A percentile compares a stretch with the other conserved stretches of the same genome.
Conservation (phyloP, 768 basidiomycete species). For the Boletus tomentosulus region DNA sequence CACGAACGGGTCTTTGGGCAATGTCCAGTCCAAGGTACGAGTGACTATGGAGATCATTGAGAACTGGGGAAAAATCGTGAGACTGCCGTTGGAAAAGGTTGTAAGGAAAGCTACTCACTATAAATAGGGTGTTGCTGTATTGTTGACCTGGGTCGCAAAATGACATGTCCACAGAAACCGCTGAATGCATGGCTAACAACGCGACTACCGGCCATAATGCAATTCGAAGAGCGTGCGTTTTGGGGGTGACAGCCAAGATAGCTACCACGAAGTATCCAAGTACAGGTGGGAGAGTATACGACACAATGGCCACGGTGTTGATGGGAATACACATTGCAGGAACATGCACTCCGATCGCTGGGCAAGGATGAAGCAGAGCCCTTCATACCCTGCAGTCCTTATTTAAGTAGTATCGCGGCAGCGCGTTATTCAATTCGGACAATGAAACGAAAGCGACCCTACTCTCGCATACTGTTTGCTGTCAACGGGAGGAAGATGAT, state of each 20-base stretch:
- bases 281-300: constrained; percentile 38
- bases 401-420: too few relatives aligned
- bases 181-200: constrained; percentile 39
- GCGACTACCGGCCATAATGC: constrained; percentile 44
- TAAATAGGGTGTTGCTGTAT: constrained; percentile 4
- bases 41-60: constrained; percentile 3
- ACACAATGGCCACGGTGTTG: constrained; percentile 25
- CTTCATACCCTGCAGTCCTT: too few relatives aligned
- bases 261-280: constrained; percentile 48
- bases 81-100: too few relatives aligned
- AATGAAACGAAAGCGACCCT: too few relatives aligned
- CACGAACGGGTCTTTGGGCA: neutral
- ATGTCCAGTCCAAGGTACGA: neutral
- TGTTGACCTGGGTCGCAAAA: neutral
- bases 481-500: too few relatives aligned
- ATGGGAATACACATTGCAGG: neutral
- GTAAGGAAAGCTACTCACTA: constrained; percentile 3
- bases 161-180: constrained; percentile 10
- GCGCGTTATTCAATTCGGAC: too few relatives aligned
- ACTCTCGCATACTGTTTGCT: too few relatives aligned
- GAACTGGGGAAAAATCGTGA: constrained; percentile 5
- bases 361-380: too few relatives aligned
- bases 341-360: too few relatives aligned
- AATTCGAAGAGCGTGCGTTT: constrained; percentile 41
- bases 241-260: constrained; percentile 43